Conservation (phyloP, 768 basidiomycete genomes). For the Suillus luteus region DNA sequence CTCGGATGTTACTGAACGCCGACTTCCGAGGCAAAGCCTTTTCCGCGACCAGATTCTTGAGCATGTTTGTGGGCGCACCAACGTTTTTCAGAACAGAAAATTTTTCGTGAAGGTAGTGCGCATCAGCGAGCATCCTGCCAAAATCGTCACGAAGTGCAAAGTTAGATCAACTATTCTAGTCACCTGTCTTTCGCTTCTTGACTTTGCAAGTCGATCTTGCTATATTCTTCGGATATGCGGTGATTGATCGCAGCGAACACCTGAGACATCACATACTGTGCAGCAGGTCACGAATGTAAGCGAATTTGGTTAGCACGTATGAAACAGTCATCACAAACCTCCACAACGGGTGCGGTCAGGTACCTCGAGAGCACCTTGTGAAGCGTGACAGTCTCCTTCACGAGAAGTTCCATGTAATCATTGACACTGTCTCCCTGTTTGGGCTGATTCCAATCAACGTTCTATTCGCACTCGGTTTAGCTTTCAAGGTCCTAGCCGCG, state of each 20-base stretch:
- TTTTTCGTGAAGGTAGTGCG: conserved; percentile 73
- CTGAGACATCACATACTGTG: conserved; percentile 89
- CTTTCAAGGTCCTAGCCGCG: background rate
- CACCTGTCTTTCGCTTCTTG: conserved; percentile 87
- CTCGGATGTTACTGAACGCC: conserved; percentile 26
- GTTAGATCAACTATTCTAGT: conserved; percentile 17
- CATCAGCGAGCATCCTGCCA: conserved; percentile 77
- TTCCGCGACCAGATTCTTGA: conserved; percentile 85
- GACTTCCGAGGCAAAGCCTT: conserved; percentile 56
- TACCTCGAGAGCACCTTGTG: conserved; percentile 96
- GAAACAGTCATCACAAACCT: conserved; percentile 49
- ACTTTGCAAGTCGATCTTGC: conserved; percentile 77
- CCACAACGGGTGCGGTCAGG: conserved; percentile 73
- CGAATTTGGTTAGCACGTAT: conserved; percentile 17
- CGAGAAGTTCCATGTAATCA: conserved; percentile 89
- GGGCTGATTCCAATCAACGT: conserved; percentile 75
- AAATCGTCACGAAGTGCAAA: conserved; percentile 21
- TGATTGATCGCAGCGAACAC: conserved; percentile 94
- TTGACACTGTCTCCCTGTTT: conserved; percentile 67
- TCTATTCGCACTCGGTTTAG: conserved; percentile 41
- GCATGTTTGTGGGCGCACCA: conserved; percentile 69
- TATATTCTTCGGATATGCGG: conserved; percentile 85
- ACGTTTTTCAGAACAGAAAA: conserved; percentile 76
- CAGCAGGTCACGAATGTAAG: conserved; percentile 19
- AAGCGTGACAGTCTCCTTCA: conserved; percentile 93